Conservation (phyloP, 345 rosid genomes). For the Hirschfeldia incana region DNA sequence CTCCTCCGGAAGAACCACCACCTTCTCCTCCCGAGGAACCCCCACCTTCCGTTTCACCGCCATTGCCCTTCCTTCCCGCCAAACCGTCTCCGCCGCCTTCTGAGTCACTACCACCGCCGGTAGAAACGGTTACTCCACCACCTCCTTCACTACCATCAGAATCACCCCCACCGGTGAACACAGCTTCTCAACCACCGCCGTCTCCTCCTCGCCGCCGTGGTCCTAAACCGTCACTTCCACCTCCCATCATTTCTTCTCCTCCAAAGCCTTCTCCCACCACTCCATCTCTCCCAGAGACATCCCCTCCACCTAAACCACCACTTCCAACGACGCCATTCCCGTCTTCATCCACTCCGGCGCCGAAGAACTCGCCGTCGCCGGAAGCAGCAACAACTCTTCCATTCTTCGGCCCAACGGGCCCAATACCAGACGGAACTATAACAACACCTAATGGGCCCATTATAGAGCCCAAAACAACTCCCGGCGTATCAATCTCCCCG, state of each 20-base stretch:
- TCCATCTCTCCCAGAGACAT: conserved; percentile 25
- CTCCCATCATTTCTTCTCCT: conserved; percentile 24
- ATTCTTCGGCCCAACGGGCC: conserved; percentile 35
- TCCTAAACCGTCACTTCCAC: conserved; percentile 22
- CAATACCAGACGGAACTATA: conserved; percentile 15
- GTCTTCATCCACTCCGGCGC: conserved; percentile 28
- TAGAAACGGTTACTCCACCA: neutral
- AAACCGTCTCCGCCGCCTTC: conserved; percentile 33
- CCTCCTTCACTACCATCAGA: conserved; percentile 28
- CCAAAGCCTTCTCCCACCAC: conserved; percentile 30
- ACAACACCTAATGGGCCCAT: conserved; percentile 17
- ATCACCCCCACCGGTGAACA: neutral
- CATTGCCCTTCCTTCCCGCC: conserved; percentile 34
- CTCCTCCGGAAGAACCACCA: neutral
- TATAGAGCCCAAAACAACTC: conserved; percentile 28
- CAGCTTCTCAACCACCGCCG: conserved; percentile 26
- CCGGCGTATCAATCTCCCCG: conserved; percentile 19
- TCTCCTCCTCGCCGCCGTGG: conserved; percentile 33
- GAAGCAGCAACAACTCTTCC: conserved; percentile 17
- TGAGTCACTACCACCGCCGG: conserved; percentile 12
- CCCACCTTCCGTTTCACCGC: conserved; percentile 28
- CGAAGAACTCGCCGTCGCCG: conserved; percentile 22
- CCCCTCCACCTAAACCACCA: conserved; percentile 26
- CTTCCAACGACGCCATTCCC: conserved; percentile 23
- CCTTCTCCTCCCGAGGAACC: neutral